Percentiles rank a stretch among this genome's conserved stretches.
Evolutionary conservation across 305 asterid species (phyloP).

Genomic region (Coffea humblotiana): DNA sequence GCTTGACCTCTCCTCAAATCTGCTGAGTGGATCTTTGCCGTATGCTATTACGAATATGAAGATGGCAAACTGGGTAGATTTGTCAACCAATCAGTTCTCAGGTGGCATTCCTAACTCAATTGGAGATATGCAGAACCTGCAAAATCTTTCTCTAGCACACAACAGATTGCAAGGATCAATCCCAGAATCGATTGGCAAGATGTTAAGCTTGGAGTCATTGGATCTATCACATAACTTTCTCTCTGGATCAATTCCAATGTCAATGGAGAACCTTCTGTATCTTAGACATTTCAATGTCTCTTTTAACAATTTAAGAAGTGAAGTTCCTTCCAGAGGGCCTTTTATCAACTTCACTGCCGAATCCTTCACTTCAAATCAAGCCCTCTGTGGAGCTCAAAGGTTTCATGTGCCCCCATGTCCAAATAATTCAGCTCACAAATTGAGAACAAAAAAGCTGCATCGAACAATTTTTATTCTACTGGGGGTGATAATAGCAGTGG

Average conservation of each 20-base stretch:
- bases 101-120: neutral
- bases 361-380: neutral
- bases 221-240: neutral
- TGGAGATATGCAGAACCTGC: neutral
- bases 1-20: neutral
- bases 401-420: neutral
- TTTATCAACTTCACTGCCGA: neutral
- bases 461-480: accelerated
- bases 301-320: neutral
- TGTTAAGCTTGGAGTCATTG: neutral
- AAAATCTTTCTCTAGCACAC: neutral
- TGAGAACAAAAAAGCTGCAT: neutral
- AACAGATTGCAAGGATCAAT: neutral
- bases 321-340: neutral
- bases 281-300: neutral
- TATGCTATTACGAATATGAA: neutral
- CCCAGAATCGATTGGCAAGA: neutral
- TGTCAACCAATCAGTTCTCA: neutral
- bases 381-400: neutral
- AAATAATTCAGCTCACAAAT: neutral
- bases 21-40: neutral
- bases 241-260: neutral
- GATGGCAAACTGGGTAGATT: neutral
- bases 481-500: neutral
- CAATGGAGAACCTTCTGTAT: neutral